These are phyloP conservation scores for Aureobasidium vineae DNA, from an alignment of 2,329 filamentous ascomycete species.

Conservation along the genomic window DNA sequence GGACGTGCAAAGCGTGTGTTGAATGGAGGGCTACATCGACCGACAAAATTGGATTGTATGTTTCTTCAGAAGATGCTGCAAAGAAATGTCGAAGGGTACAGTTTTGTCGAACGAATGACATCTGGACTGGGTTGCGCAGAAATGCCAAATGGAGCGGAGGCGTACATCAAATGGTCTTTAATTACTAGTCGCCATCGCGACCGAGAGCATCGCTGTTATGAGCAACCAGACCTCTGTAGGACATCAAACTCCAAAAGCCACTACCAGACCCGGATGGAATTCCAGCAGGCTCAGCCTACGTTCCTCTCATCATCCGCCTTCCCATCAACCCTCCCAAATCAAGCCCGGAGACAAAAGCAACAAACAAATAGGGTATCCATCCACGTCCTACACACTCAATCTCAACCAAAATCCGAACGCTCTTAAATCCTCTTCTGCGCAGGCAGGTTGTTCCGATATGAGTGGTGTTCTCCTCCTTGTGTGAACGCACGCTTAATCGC, in stretches of 20 bases:
- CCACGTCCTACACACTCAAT: background rate
- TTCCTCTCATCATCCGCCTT: background rate
- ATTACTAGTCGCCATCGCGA: background rate
- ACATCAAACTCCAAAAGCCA: too few species aligned
- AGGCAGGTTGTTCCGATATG: slow-evolving; percentile 29
- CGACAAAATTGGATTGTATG: too few species aligned
- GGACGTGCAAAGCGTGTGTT: too few species aligned
- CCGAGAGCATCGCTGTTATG: background rate
- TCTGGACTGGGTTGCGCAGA: too few species aligned
- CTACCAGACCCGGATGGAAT: too few species aligned
- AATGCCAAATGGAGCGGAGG: background rate
- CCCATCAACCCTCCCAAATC: background rate
- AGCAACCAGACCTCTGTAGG: too few species aligned
- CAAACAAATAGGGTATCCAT: background rate
- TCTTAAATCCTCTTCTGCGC: slow-evolving; percentile 27
- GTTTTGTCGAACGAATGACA: too few species aligned
- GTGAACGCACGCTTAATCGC: slow-evolving; percentile 28
- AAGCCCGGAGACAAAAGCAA: background rate
- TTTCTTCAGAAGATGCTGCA: too few species aligned
- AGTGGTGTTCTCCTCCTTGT: slow-evolving; percentile 25
- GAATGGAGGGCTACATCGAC: too few species aligned
- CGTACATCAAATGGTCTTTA: background rate
- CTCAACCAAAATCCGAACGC: background rate
- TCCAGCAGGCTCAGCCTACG: background rate
- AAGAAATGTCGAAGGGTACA: too few species aligned